These are phyloP conservation scores for Leccinellum luteum DNA, from an alignment of 768 basidiomycete genomes.

Conservation along the genomic window DNA sequence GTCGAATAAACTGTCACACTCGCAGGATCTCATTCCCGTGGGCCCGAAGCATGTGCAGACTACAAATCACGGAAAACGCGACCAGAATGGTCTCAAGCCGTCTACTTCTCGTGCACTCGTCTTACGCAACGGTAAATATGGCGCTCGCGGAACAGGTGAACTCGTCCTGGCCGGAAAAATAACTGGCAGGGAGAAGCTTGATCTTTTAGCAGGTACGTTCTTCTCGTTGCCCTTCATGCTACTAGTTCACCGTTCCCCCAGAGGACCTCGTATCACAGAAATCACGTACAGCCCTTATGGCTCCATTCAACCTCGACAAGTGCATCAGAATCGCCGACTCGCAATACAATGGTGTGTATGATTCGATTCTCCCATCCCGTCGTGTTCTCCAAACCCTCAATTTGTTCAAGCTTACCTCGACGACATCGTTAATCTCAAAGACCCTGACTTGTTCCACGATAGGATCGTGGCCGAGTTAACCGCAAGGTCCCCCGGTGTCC, in stretches of 20 bases:
- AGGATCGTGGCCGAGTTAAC: constrained; percentile 56
- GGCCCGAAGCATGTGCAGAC: constrained; percentile 53
- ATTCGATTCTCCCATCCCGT: not conserved
- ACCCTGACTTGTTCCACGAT: constrained; percentile 59
- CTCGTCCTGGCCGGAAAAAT: constrained; percentile 55
- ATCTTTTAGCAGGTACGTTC: constrained; percentile 66
- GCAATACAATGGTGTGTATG: constrained; percentile 62
- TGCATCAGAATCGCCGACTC: constrained; percentile 70
- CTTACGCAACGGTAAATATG: constrained; percentile 73
- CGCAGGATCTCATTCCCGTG: constrained; percentile 48
- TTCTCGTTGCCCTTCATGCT: not conserved
- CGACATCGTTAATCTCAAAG: constrained; percentile 64
- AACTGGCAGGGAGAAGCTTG: constrained; percentile 76
- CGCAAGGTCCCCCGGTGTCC: constrained; percentile 44
- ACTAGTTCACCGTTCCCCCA: constrained; percentile 24
- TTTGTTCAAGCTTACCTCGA: constrained; percentile 57
- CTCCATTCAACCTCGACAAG: constrained; percentile 62
- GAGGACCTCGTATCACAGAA: constrained; percentile 62
- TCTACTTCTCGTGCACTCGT: constrained; percentile 72
- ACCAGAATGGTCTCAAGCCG: constrained; percentile 51
- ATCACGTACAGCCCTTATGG: constrained; percentile 55
- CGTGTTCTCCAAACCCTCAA: constrained; percentile 10
- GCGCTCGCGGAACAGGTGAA: constrained; percentile 69
- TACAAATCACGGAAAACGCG: constrained; percentile 38
- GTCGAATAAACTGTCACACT: constrained; percentile 14